These are phyloP conservation scores for Cladosporium sphaerospermum DNA, from an alignment of 2,329 filamentous ascomycete species.

Conservation along the genomic window DNA sequence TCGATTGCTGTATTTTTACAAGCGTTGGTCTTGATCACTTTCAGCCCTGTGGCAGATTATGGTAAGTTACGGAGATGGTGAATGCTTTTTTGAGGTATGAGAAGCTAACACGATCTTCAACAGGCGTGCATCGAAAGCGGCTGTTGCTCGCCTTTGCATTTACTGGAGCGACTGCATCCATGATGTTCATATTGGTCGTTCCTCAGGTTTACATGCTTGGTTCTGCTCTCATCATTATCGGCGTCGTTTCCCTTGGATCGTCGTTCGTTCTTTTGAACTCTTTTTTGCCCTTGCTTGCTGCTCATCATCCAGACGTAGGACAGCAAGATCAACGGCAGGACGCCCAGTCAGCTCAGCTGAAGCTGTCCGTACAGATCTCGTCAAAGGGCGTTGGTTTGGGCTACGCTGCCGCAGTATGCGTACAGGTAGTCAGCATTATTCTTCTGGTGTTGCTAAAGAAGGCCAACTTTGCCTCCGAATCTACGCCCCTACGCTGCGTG, in stretches of 20 bases:
- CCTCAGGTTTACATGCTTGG: slow-evolving; percentile 72
- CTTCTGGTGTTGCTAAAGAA: slow-evolving; percentile 55
- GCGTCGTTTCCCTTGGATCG: slow-evolving; percentile 87
- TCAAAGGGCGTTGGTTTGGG: slow-evolving; percentile 85
- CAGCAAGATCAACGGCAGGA: slow-evolving; percentile 7
- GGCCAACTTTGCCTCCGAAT: slow-evolving; percentile 60
- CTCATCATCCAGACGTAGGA: slow-evolving; percentile 60
- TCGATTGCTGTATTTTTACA: slow-evolving; percentile 81
- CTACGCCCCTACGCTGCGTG: slow-evolving; percentile 73
- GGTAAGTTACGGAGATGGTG: slow-evolving; percentile 47
- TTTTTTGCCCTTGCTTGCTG: slow-evolving; percentile 79
- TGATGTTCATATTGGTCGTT: slow-evolving; percentile 71
- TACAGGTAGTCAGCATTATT: slow-evolving; percentile 71
- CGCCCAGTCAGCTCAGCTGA: slow-evolving; percentile 56
- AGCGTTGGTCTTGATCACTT: slow-evolving; percentile 81
- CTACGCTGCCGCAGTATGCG: slow-evolving; percentile 73
- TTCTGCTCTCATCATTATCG: slow-evolving; percentile 72
- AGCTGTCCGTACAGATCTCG: slow-evolving; percentile 78
- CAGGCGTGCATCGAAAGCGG: slow-evolving; percentile 68
- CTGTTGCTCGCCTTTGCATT: slow-evolving; percentile 75
- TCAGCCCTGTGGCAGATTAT: slow-evolving; percentile 89
- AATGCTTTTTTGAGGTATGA: neutral
- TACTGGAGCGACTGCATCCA: slow-evolving; percentile 68
- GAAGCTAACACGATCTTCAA: too few species aligned
- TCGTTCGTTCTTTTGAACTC: slow-evolving; percentile 94